Conservation (phyloP, 352 stramenopile species). For the Pythium chondricola region DNA sequence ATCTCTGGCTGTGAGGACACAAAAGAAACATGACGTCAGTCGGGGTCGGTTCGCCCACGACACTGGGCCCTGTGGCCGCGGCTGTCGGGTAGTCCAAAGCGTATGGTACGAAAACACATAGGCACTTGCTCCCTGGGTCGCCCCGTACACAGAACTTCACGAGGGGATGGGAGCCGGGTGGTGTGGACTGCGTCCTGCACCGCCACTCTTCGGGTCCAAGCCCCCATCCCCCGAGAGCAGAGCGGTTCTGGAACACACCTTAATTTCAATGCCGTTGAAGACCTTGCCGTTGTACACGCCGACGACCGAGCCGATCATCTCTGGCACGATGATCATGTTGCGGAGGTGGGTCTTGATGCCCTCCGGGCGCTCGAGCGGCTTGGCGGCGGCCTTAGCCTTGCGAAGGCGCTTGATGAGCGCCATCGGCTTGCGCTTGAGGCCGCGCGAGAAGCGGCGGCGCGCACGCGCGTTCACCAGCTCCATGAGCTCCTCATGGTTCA, state of each 20-base stretch:
- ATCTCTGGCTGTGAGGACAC: slow-evolving; percentile 90
- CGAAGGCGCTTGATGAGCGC: slow-evolving; percentile 98
- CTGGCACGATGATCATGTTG: slow-evolving; percentile 99
- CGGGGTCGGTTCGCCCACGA: slow-evolving; percentile 6
- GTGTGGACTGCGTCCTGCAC: neutral
- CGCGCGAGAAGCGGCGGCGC: slow-evolving; percentile 97
- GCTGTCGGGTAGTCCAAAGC: slow-evolving; percentile 16
- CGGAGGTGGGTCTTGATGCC: slow-evolving; percentile 99
- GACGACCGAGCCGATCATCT: slow-evolving; percentile 99
- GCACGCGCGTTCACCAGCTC: slow-evolving; percentile 95
- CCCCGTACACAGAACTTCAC: slow-evolving; percentile 88
- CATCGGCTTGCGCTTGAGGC: slow-evolving; percentile 99
- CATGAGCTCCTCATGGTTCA: slow-evolving; percentile 99
- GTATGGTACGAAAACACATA: slow-evolving; percentile 12
- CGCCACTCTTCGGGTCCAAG: slow-evolving; percentile 70
- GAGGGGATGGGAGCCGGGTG: slow-evolving; percentile 61
- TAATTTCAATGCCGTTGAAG: slow-evolving; percentile 99
- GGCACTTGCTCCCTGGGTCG: slow-evolving; percentile 70
- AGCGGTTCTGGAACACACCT: slow-evolving; percentile 89
- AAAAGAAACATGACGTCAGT: slow-evolving; percentile 12
- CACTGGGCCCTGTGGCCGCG: no score
- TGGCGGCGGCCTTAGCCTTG: slow-evolving; percentile 98
- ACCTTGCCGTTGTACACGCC: slow-evolving; percentile 99
- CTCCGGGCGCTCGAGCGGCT: slow-evolving; percentile 96
- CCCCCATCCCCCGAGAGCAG: slow-evolving; percentile 75